Base-by-base conservation (phyloP, 306 rosid genomes). In the Rosa multiflora region DNA sequence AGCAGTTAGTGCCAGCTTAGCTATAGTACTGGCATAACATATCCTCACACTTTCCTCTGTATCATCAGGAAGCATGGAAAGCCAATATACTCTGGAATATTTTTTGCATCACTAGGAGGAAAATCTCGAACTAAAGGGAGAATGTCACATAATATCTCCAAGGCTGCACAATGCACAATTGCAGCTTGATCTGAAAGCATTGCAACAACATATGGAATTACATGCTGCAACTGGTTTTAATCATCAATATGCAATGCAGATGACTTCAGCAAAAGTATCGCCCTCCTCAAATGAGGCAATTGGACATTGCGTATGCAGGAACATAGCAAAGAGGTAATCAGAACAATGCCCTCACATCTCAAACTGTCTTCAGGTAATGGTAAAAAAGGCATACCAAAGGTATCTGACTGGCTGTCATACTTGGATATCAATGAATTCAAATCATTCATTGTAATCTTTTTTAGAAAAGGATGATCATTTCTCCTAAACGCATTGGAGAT, bases 1-100 rank as follows among this genome's bases (percentile, higher is more conserved):
- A 18, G 99, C 98, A 78, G 99, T 95, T 43, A 95, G 85, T 32
- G 99, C 93, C 83, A 95, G 79, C 89, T 93, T 91, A 81, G 99
- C 89, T 73, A 95, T 93, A 86, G 91, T 92, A 87, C 94, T 95
- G 66, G 97, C 97, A 81, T 93, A 95, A 85, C 99, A 95, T 80
- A 91, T 95, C 84, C 99, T 88, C 83, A 95, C 99, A 80, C 97
- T 91, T 87, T 95, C 99, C 86, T 95, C 99, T 15, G 99, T 93
- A 78, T 95, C 99, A 85, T 95, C 99, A 51, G 99, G 99, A 88
- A 95, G 97, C 97, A 89, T 93, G 78, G 99, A 95, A 70, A 95
- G 97, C 99, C 82, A 73, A 95, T 95, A 85, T 95, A 95, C 87
- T 90, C 98, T 0, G 99, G 98, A 89, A 95, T 93, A 73, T 89